A percentile compares a stretch with the other conserved stretches of the same genome.
Evolutionary conservation across 768 basidiomycete species (phyloP).

Genomic region (Tricholoma hemisulphureum): DNA sequence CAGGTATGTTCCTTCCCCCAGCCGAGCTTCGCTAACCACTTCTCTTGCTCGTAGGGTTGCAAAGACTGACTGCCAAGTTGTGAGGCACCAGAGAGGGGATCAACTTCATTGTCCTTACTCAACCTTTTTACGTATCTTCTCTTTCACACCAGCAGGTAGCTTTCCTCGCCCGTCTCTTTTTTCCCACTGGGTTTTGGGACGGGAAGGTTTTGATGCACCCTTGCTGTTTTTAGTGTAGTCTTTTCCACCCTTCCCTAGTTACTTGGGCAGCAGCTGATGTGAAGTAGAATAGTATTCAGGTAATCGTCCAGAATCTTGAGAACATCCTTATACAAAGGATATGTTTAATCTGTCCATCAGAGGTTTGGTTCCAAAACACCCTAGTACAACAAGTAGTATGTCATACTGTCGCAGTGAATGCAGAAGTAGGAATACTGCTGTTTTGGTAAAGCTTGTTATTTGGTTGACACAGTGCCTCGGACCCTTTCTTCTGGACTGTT

Average conservation of each 20-base stretch:
- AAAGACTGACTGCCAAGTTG: not conserved
- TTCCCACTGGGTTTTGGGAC: slow-evolving; percentile 1
- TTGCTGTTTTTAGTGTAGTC: not conserved
- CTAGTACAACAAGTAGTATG: no score
- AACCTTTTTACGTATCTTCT: not conserved
- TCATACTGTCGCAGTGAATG: no score
- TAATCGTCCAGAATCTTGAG: no score
- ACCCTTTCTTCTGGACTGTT: no score
- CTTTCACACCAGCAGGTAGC: not conserved
- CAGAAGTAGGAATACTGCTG: no score
- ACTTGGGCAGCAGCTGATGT: no score
- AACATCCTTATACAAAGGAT: no score
- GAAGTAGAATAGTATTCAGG: no score
- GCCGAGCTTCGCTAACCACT: not conserved
- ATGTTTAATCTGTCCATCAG: no score
- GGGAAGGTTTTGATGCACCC: slow-evolving; percentile 2
- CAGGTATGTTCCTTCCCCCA: not conserved
- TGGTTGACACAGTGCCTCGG: no score
- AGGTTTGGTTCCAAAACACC: no score
- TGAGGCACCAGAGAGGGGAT: not conserved
- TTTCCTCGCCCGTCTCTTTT: not conserved
- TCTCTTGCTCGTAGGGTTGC: not conserved
- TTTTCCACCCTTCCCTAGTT: not conserved
- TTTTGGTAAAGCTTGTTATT: no score
- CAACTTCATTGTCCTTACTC: not conserved